Conservation (phyloP, 2,329 filamentous ascomycete species). For the Aspergillus puulaauensis region DNA sequence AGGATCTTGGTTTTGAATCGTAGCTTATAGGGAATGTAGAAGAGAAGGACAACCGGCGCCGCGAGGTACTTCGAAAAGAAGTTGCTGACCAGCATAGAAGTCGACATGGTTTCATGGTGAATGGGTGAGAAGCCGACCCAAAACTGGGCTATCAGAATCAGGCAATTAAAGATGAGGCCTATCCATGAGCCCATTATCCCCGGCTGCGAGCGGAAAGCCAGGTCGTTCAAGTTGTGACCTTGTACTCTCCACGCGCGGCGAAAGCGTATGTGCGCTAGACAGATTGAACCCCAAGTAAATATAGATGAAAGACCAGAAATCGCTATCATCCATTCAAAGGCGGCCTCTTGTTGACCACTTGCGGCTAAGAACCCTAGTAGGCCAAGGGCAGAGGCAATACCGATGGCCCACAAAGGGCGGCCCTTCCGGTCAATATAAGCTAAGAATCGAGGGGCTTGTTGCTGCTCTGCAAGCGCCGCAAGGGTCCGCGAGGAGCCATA, state of each 20-base stretch:
- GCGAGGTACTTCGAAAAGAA: slow-evolving; percentile 69
- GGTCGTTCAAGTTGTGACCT: slow-evolving; percentile 69
- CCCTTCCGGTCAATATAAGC: slow-evolving; percentile 81
- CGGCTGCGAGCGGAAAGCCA: slow-evolving; percentile 78
- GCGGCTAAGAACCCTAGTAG: slow-evolving; percentile 76
- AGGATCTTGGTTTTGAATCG: slow-evolving; percentile 69
- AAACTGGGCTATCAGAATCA: slow-evolving; percentile 81
- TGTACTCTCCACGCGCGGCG: slow-evolving; percentile 71
- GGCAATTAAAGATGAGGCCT: slow-evolving; percentile 70
- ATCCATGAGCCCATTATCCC: slow-evolving; percentile 79
- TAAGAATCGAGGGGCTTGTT: slow-evolving; percentile 74
- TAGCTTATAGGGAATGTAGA: slow-evolving; percentile 75
- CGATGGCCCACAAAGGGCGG: slow-evolving; percentile 73
- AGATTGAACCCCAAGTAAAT: slow-evolving; percentile 81
- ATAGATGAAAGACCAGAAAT: slow-evolving; percentile 71
- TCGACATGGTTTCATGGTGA: slow-evolving; percentile 50
- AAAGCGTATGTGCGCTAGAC: slow-evolving; percentile 89
- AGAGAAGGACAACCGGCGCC: slow-evolving; percentile 54
- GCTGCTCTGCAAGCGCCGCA: slow-evolving; percentile 83
- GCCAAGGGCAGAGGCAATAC: slow-evolving; percentile 65
- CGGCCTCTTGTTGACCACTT: slow-evolving; percentile 56
- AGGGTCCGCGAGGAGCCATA: slow-evolving; percentile 90
- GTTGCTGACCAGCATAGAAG: slow-evolving; percentile 53
- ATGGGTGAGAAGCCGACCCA: slow-evolving; percentile 83
- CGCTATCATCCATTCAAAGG: slow-evolving; percentile 78